A percentile compares a stretch with the other conserved stretches of the same genome.
Conservation (phyloP, 192 early-diverging fungal species). For the Funneliformis mosseae region DNA sequence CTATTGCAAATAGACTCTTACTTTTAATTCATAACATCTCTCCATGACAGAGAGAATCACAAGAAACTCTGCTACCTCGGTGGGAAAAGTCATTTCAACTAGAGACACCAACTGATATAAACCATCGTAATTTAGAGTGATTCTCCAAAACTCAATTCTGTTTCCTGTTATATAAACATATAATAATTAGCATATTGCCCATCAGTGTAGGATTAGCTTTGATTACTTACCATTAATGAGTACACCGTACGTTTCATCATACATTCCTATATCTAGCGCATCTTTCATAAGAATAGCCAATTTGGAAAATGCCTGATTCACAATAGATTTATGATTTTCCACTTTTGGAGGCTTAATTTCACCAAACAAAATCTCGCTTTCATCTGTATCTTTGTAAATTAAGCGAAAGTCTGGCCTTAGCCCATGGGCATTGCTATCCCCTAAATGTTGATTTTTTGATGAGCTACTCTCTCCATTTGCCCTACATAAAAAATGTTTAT, state of each 20-base stretch:
- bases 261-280: not conserved
- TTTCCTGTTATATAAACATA: constrained; percentile 20
- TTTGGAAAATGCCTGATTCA: constrained; percentile 1
- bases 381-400: constrained; percentile 14
- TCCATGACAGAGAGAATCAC: constrained; percentile 16
- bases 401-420: constrained; percentile 18
- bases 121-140: constrained; percentile 16
- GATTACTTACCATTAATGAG: constrained; percentile 18
- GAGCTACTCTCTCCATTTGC: constrained; percentile 24
- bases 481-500: constrained; percentile 10
- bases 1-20: not conserved
- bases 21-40: constrained; percentile 22
- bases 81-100: constrained; percentile 24
- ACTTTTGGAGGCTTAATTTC: constrained; percentile 24
- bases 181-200: constrained; percentile 3
- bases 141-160: constrained; percentile 16
- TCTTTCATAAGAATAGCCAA: constrained; percentile 1
- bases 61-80: constrained; percentile 8
- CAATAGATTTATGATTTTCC: constrained; percentile 8
- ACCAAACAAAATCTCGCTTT: constrained; percentile 11
- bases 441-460: constrained; percentile 16
- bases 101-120: constrained; percentile 11
- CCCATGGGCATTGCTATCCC: not conserved
- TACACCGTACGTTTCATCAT: constrained; percentile 20
- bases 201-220: constrained; percentile 16